Evolutionary conservation across 1,284 basidiomycete species (phyloP).

Genomic region (Ganoderma sinense): DNA sequence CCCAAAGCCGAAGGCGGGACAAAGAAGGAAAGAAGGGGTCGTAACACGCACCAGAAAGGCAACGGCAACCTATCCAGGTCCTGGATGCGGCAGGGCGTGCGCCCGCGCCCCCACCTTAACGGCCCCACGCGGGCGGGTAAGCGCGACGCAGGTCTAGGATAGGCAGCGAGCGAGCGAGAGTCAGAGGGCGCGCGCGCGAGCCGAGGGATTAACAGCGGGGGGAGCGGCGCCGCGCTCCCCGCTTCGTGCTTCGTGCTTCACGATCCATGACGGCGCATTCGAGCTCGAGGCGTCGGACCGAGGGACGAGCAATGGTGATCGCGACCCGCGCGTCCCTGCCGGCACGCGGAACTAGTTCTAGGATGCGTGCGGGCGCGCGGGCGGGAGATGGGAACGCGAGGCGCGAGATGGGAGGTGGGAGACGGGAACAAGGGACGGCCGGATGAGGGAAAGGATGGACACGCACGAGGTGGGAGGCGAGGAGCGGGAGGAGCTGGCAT

Average conservation of each 20-base stretch:
- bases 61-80: neutral
- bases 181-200: neutral
- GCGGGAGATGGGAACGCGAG: neutral
- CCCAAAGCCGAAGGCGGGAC: neutral
- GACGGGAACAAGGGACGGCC: neutral
- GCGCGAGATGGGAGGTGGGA: neutral
- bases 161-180: neutral
- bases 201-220: constrained; percentile 2
- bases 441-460: neutral
- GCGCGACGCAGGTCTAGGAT: too few species aligned
- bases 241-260: too few species aligned
- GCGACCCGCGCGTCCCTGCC: neutral
- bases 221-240: neutral
- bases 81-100: too few species aligned
- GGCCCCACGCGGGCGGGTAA: neutral
- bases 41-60: neutral
- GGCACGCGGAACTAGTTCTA: neutral
- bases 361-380: neutral
- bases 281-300: neutral
- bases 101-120: neutral
- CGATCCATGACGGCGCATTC: too few species aligned
- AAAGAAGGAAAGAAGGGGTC: neutral
- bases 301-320: neutral
- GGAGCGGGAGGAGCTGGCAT: neutral
- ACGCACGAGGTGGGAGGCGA: neutral